Evolutionary conservation across 208 protist species (phyloP), one percentile per base, ranked within the genome.

Genomic region (Crithidia fasciculata): DNA sequence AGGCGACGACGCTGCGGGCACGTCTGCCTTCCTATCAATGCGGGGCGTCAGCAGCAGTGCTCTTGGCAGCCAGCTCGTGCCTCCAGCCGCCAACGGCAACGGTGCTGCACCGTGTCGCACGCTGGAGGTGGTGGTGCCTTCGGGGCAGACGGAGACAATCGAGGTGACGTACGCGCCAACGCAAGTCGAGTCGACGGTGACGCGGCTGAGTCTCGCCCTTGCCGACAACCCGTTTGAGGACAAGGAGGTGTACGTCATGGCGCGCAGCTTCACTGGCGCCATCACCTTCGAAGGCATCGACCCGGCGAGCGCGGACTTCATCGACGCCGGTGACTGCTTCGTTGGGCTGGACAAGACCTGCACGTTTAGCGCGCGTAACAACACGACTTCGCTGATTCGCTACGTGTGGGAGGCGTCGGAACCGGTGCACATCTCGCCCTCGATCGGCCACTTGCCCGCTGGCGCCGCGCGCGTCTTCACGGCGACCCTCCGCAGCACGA

Each of bases 191-290:
- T 81, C 74, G 62, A 72, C 71, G 18, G 68, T 50, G 62, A 84
- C 85, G 80, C 78, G 71, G 49, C 71, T 99, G 58, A 60, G 82
- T 67, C 76, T 99, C 18, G 50, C 75, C 5, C 83, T 99, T 6
- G 69, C 64, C 7, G 81, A 98, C 62, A 99, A 99, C 86, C 85
- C 89, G 13, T 99, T 97, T 64, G 98, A 99, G 70, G 83, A 98
- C 65, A 93, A 87, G 44, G 78, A 88, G 69, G 67, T 99, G 13
- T 45, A 61, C 19, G 63, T 99, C 9, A 28, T 82, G 19, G 94
- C 84, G n/a, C 87, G 95, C 40, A 92, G 91, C 62, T 98, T 95
- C 75, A 60, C 82, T 39, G 79, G 96, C 66, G 58, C 85, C 39
- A 80, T 99, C 41, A 91, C 92, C 52, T 96, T 99, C 75, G 92